A percentile compares a stretch with the other conserved stretches of the same genome.
phyloP scores from a whole-genome alignment of 2,329 filamentous ascomycete genomes.

The Colletotrichum higginsianum region DNA sequence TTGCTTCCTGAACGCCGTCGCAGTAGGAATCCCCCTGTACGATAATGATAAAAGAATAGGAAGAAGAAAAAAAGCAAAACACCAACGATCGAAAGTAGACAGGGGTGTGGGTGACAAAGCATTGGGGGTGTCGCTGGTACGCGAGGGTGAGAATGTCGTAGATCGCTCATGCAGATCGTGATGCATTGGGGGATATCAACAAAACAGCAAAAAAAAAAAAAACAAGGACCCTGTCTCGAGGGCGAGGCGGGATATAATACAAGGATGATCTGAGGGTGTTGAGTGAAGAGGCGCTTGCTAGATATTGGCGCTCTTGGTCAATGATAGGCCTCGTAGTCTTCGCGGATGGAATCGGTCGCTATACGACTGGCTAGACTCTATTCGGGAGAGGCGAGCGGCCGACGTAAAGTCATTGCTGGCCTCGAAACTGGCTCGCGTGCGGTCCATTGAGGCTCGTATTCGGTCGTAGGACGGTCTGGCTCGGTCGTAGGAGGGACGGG shows the following conservation, averaged over 20 bases:
- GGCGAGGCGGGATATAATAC: conserved; percentile 47
- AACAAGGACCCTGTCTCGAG: conserved; percentile 28
- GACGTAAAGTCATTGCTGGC: conserved; percentile 92
- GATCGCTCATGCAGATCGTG: conserved; percentile 68
- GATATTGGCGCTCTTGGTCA: conserved; percentile 58
- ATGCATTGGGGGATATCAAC: conserved; percentile 56
- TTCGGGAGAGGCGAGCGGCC: conserved; percentile 84
- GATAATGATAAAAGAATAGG: conserved; percentile 29
- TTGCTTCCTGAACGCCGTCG: conserved; percentile 39
- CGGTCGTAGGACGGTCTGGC: conserved; percentile 90
- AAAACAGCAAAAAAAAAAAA: conserved; percentile 50
- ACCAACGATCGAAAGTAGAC: conserved; percentile 45
- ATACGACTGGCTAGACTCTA: conserved; percentile 80
- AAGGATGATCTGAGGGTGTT: conserved; percentile 39
- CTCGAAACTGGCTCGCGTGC: conserved; percentile 86
- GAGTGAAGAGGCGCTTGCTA: conserved; percentile 45
- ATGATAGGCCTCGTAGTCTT: conserved; percentile 60
- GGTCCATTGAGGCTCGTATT: conserved; percentile 89
- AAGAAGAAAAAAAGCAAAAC: conserved; percentile 42
- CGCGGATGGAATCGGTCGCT: conserved; percentile 52
- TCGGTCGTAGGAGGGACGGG: conserved; percentile 74
- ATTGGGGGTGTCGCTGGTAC: conserved; percentile 41
- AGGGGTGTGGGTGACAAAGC: conserved; percentile 33
- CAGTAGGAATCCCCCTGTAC: conserved; percentile 36
- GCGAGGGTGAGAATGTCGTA: conserved; percentile 51